Conservation (phyloP, 805 yeast genomes). For the Barnettozyma siamensis region DNA sequence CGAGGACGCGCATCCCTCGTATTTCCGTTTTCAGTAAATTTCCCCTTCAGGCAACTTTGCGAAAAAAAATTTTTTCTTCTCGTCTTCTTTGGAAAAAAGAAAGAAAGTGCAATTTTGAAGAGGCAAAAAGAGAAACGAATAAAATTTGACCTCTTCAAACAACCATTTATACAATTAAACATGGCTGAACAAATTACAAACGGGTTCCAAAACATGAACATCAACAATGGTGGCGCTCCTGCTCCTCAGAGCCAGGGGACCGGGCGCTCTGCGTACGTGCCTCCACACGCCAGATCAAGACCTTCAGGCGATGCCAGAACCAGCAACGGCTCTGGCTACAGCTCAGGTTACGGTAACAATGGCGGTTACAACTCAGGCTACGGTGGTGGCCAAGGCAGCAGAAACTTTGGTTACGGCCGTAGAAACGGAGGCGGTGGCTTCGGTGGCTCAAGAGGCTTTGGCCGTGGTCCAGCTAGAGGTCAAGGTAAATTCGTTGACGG, state of each 20-base stretch:
- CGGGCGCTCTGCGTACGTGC: conserved; percentile 43
- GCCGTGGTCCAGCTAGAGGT: conserved; percentile 37
- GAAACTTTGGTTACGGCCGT: conserved; percentile 25
- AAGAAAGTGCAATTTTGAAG: conserved; percentile 1
- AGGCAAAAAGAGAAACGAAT: conserved; percentile 1
- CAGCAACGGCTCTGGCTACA: conserved; percentile 2
- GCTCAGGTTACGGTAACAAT: neutral
- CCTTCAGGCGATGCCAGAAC: conserved; percentile 18
- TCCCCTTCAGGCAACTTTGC: neutral
- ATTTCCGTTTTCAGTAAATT: neutral
- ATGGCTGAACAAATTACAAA: conserved; percentile 51
- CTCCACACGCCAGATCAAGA: conserved; percentile 45
- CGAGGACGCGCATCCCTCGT: neutral
- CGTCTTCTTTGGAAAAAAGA: too few relatives aligned
- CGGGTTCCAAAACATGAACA: conserved; percentile 51
- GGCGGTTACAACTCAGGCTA: conserved; percentile 8
- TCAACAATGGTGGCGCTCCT: conserved; percentile 32
- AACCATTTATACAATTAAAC: conserved; percentile 1
- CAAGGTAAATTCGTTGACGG: conserved; percentile 87
- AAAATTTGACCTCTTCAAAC: neutral
- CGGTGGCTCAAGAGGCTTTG: conserved; percentile 29
- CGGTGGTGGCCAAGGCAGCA: conserved; percentile 12
- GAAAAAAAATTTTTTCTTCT: neutral
- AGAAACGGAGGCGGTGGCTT: conserved; percentile 29
- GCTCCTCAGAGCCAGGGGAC: conserved; percentile 16